phyloP scores from a whole-genome alignment of 1,284 basidiomycete species.

The Pseudozyma sp. region DNA sequence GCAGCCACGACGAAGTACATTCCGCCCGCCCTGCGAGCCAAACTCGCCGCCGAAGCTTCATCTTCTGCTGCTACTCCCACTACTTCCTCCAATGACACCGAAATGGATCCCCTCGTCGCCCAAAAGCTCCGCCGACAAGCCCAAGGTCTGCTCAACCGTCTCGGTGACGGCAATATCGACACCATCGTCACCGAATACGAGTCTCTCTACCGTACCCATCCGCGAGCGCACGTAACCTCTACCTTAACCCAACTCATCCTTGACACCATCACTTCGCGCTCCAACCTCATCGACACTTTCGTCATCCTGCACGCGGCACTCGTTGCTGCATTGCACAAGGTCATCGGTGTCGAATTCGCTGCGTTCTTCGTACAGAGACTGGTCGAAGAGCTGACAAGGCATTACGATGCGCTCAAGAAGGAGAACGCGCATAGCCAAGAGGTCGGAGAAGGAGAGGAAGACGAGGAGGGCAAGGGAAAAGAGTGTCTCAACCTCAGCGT shows the following conservation, averaged over 20 bases:
- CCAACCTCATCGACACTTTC: slow-evolving; percentile 85
- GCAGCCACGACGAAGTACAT: slow-evolving; percentile 70
- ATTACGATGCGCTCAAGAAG: slow-evolving; percentile 25
- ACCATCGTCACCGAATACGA: slow-evolving; percentile 83
- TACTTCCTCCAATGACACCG: slow-evolving; percentile 12
- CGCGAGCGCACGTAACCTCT: slow-evolving; percentile 86
- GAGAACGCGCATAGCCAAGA: not conserved
- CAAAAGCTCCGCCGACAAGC: slow-evolving; percentile 81
- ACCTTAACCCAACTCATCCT: slow-evolving; percentile 83
- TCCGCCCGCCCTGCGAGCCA: slow-evolving; percentile 72
- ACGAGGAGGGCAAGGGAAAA: slow-evolving; percentile 72
- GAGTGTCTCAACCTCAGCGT: slow-evolving; percentile 89
- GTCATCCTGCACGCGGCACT: slow-evolving; percentile 91
- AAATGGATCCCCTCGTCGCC: slow-evolving; percentile 66
- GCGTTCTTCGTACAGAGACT: slow-evolving; percentile 66
- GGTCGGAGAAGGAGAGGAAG: slow-evolving; percentile 20
- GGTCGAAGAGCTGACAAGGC: slow-evolving; percentile 42
- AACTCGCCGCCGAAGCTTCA: slow-evolving; percentile 62
- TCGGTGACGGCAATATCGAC: slow-evolving; percentile 85
- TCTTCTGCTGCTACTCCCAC: slow-evolving; percentile 1
- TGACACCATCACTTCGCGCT: slow-evolving; percentile 83
- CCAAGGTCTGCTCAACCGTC: slow-evolving; percentile 90
- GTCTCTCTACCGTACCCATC: slow-evolving; percentile 80
- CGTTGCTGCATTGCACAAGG: slow-evolving; percentile 83
- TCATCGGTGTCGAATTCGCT: slow-evolving; percentile 92